Evolutionary conservation across 129 eudicot species (phyloP).

Genomic region (Scalesia atractyloides): DNA sequence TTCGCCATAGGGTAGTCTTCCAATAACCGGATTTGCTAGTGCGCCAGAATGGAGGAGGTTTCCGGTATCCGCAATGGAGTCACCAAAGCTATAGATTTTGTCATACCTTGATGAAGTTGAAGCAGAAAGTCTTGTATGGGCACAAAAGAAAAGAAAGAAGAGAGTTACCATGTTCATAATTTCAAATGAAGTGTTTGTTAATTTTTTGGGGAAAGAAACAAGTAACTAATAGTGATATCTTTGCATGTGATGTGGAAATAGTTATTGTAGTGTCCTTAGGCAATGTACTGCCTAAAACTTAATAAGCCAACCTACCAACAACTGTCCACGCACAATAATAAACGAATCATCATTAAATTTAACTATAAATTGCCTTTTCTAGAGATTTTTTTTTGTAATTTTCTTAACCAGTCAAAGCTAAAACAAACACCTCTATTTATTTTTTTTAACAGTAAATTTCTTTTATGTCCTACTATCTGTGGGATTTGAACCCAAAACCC

Average conservation of each 20-base stretch:
- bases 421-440: too few species aligned
- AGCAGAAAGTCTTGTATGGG: conserved; percentile 27
- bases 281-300: conserved; percentile 8
- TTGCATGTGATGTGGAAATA: conserved; percentile 29
- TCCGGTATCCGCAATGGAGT: conserved; percentile 81
- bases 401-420: too few species aligned
- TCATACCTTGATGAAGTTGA: conserved; percentile 37
- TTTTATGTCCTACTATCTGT: too few species aligned
- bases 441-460: too few species aligned
- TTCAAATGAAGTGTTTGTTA: not conserved
- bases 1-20: conserved; percentile 62
- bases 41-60: conserved; percentile 65
- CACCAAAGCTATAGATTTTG: conserved; percentile 77
- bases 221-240: not conserved
- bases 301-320: conserved; percentile 22
- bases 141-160: conserved; percentile 31
- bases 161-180: conserved; percentile 30
- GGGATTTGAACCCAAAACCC: too few species aligned
- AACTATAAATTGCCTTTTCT: not conserved
- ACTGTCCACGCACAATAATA: conserved; percentile 18
- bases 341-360: not conserved
- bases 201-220: not conserved
- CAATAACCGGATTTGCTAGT: conserved; percentile 61
- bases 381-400: too few species aligned
- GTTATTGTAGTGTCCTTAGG: conserved; percentile 3